Base-by-base conservation (phyloP, 1,284 basidiomycete species). In the Mrakiaceae sp. region DNA sequence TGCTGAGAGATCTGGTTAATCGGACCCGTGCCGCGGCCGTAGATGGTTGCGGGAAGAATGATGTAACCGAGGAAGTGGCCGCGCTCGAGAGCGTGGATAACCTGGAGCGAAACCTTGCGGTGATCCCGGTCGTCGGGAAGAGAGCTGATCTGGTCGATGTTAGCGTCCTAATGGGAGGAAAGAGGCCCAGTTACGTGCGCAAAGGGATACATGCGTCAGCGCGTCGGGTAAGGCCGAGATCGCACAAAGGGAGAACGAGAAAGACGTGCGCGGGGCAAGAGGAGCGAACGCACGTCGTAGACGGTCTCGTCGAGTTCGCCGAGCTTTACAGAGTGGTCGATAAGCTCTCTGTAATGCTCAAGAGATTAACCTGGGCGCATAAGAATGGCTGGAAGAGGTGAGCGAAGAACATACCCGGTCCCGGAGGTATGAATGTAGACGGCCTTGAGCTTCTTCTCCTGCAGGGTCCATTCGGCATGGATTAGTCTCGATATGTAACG, bases 21-120 rank as follows among this genome's bases (percentile, higher is more conserved):
- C 46, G 63, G 59, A 4, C 59, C 59, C 11, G 51, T 11, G 9
- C 61, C 61, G n/a, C 54, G 59, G 1, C 65, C 65, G 62, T 60
- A 66, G 62, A 66, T 66, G 46, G 65, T 66, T 5, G 61, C 60
- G 46, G 65, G 65, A 1, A 66, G 57, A 44, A 66, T 42, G 40
- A 66, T 55, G 58, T 55, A 66, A 5, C 65, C 65, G 14, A 66
- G 44, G 48, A 66, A 66, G 40, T 63, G 52, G 6, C 62, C 62
- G 54, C 62, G 61, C 51, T 62, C 57, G 48, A 66, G 40, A 27
- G 65, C 65, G 12, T 54, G 57, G 10, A 44, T 48, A 12, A 66
- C 61, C 59, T 65, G 59, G 44, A 52, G 43, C 42, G 42, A 50
- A 49, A 66, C 60, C 10, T 58, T 49, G n/a, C 64, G 55, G 47